Base-by-base conservation (phyloP, 2,329 filamentous ascomycete species). In the Xylaria multiplex region DNA sequence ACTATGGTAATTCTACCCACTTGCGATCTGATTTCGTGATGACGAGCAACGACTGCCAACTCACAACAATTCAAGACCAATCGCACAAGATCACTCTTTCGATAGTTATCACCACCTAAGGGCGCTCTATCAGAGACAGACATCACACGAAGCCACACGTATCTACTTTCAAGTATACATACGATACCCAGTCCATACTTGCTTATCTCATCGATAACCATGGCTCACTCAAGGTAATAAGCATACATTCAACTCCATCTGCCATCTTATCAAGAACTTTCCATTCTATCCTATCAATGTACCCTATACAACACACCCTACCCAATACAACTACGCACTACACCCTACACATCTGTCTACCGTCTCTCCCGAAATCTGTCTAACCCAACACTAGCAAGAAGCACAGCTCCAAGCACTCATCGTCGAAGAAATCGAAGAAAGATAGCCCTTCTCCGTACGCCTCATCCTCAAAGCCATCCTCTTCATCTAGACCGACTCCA, bases 151-250 rank as follows among this genome's bases (percentile, higher is more conserved):
- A 22, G 11, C 43, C 13, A 42, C 11, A 27, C 11, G 16, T 32
- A 30, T 30, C n/a, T 6, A 27, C 11, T 35, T 11, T 46, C 14
- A 24, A 27, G 16, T 24, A 2, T n/a, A 27, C 46, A 5, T 13
- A 22, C n/a, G 5, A 40, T 13, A 42, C 13, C 4, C 2, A 16
- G 3, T 24, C 8, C 13, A 57, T 37, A 27, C 27, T 30, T 22
- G 3, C 22, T 43, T 4, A 50, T 16, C n/a, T 5, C 45, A 30
- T 61, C 30, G 11, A 43, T 14, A 60, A 43, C 37, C 43, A 64
- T 64, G 61, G 61, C 14, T 6, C 57, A 64, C 45, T 52, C 37
- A 7, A 54, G 27, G 61, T 64, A 58, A 64, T 24, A 6, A 42
- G 22, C 14, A 53, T 32, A 22, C 30, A 13, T 37, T 19, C 19